These are phyloP conservation scores for Tuber indicum DNA, from an alignment of 495 filamentous ascomycete species.

Conservation along the genomic window DNA sequence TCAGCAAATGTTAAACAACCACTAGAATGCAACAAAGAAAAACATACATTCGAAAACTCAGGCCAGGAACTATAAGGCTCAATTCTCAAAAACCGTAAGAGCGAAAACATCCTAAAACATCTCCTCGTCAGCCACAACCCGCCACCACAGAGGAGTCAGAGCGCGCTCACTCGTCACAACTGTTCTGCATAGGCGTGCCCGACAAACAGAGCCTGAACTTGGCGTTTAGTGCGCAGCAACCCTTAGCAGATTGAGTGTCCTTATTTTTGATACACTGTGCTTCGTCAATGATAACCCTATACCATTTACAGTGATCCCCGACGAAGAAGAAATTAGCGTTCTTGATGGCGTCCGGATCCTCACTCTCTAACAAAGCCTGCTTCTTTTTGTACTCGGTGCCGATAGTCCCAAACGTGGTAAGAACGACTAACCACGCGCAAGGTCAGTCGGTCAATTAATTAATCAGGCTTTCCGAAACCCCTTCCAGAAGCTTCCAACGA, in stretches of 20 bases:
- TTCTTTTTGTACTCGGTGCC: constrained; percentile 60
- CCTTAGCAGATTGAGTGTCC: constrained; percentile 59
- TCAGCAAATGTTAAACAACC: constrained; percentile 7
- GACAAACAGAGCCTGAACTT: constrained; percentile 77
- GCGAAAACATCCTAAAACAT: constrained; percentile 55
- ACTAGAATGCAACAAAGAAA: constrained; percentile 1
- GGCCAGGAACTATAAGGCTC: constrained; percentile 65
- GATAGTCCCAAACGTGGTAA: constrained; percentile 85
- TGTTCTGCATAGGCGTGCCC: constrained; percentile 94
- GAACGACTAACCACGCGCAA: constrained; percentile 51
- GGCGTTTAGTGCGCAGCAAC: constrained; percentile 55
- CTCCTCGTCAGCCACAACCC: neutral
- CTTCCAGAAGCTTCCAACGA: neutral
- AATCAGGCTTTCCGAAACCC: neutral
- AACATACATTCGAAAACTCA: constrained; percentile 55
- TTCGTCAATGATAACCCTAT: constrained; percentile 76
- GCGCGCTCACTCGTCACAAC: constrained; percentile 54
- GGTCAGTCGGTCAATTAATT: constrained; percentile 4
- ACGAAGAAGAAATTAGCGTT: constrained; percentile 53
- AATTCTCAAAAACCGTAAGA: constrained; percentile 75
- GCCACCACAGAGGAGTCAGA: neutral
- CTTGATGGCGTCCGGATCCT: constrained; percentile 38
- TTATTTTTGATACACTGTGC: constrained; percentile 92
- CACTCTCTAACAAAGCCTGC: constrained; percentile 45
- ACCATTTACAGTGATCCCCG: constrained; percentile 61